Evolutionary conservation across 106 monocot species (phyloP), one percentile per base, ranked within the genome.

Genomic region (Xerophyta viscosa): DNA sequence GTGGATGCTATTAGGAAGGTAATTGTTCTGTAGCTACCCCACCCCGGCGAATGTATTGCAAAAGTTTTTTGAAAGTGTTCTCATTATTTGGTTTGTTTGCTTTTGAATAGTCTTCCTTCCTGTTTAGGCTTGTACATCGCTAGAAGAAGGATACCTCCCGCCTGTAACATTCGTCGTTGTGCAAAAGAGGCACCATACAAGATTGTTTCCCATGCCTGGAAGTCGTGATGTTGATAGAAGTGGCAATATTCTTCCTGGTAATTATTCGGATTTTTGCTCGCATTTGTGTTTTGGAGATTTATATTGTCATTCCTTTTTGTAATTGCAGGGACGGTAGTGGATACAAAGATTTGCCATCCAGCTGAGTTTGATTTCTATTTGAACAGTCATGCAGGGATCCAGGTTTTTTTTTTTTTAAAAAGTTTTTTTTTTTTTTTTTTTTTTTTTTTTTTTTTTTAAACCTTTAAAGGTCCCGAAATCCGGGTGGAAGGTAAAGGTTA

Each of bases 121-220:
- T n/a, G n/a, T n/a, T n/a, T n/a, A n/a, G n/a, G n/a, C n/a, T 20
- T 93, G 92, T 48, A 30, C 47, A 0, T 80, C 92, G 13, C 13
- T 93, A 12, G 52, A 93, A 19, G 62, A 65, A 3, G 63, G 62
- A 1, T 93, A 83, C 55, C 65, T 82, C 8, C 92, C 92, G 0
- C 63, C 55, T 5, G 64, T 87, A 0, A 93, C 92, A 2, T 93
- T 93, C 77, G 77, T 93, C 18, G 83, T 87, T 14, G 92, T 87
- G 20, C 92, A 93, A 46, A 93, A 87, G 60, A 66, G 87, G 50
- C 92, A 92, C 57, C 92, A 92, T 59, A 92, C 92, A 3, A 62
- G 92, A 0, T 51, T 92, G 48, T 92, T 92, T 43, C 80, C 84
- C 21, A 54, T 57, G 14, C n/a, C n/a, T n/a, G 46, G 54, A 8